phyloP scores from a whole-genome alignment of 2,329 filamentous ascomycete species.

The Gyromitra esculenta region DNA sequence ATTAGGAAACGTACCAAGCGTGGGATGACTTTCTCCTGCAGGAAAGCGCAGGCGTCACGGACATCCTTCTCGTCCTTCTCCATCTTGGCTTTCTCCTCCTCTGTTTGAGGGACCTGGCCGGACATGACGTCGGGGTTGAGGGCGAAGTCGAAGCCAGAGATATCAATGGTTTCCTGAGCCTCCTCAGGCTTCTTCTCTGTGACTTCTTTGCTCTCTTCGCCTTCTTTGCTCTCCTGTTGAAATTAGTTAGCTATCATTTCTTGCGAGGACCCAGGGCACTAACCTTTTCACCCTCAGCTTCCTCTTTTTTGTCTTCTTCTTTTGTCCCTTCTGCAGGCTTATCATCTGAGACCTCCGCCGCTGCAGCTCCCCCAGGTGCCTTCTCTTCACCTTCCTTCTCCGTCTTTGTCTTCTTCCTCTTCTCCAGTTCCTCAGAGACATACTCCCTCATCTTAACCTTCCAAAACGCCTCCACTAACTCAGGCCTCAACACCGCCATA shows the following conservation, averaged over 20 bases:
- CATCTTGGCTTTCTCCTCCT: constrained; percentile 86
- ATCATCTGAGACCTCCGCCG: constrained; percentile 69
- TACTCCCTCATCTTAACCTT: constrained; percentile 88
- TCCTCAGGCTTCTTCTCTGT: constrained; percentile 61
- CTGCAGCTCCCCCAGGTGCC: constrained; percentile 27
- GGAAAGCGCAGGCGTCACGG: constrained; percentile 79
- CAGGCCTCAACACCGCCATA: constrained; percentile 92
- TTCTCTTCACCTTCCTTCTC: constrained; percentile 59
- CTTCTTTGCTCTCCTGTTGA: constrained; percentile 53
- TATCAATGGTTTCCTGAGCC: constrained; percentile 70
- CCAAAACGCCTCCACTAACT: constrained; percentile 87
- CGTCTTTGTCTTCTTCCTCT: constrained; percentile 60
- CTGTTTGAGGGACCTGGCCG: constrained; percentile 86
- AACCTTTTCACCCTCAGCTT: constrained; percentile 56
- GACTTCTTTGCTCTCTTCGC: constrained; percentile 59
- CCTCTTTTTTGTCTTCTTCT: constrained; percentile 59
- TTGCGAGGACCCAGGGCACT: neutral
- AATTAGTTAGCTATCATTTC: constrained; percentile 8
- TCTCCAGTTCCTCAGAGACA: constrained; percentile 78
- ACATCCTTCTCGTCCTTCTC: constrained; percentile 88
- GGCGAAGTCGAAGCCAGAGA: constrained; percentile 84
- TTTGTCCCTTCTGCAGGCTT: constrained; percentile 59
- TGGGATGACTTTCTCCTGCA: constrained; percentile 82
- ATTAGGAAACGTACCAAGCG: constrained; percentile 65
- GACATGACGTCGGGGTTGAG: constrained; percentile 97